Evolutionary conservation across 1,284 basidiomycete genomes (phyloP), one percentile per base, ranked within the genome.

Genomic region (Sparassis latifolia): DNA sequence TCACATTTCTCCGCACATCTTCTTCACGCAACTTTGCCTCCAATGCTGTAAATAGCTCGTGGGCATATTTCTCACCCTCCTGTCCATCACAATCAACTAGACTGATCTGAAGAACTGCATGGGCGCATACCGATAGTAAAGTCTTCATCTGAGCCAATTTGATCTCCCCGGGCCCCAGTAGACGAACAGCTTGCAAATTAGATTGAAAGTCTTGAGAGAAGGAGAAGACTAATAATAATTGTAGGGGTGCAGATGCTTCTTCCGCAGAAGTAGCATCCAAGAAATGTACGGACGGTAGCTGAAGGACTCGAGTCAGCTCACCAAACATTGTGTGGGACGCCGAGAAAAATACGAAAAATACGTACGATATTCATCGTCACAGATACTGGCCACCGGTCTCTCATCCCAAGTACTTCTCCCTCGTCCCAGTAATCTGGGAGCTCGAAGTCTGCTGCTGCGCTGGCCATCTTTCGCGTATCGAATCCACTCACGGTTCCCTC

Each of bases 341-440:
- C 20, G 20, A 20, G 1, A 20, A 20, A 20, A 20, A 20, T 20
- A 20, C 27, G 31, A 37, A 29, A 44, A 42, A 33, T 27, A 54
- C 60, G 20, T 54, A 90, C 88, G 32, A 90, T 55, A 56, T 91
- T 90, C 50, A 91, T 62, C 0, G 89, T 89, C 32, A 91, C 69
- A 55, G 80, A 81, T 9, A 92, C 72, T 2, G 89, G 89, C 82
- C 89, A 87, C 9, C 61, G 55, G 3, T 84, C 78, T 48, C 78
- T 68, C 2, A 78, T 80, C 44, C 69, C 73, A 41, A 92, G 63
- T 4, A 71, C 66, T 50, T 83, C 83, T 0, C 89, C 89, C 58
- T 90, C 88, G 56, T 89, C 89, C 87, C 87, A 89, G 55, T 84
- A 88, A 66, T 92, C 89, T 10, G 80, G 75, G 27, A 92, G 72